Percentiles rank a stretch among this genome's conserved stretches.
These are phyloP conservation scores for Eimeria necatrix DNA, from an alignment of 169 alveolate species.

Conservation along the genomic window DNA sequence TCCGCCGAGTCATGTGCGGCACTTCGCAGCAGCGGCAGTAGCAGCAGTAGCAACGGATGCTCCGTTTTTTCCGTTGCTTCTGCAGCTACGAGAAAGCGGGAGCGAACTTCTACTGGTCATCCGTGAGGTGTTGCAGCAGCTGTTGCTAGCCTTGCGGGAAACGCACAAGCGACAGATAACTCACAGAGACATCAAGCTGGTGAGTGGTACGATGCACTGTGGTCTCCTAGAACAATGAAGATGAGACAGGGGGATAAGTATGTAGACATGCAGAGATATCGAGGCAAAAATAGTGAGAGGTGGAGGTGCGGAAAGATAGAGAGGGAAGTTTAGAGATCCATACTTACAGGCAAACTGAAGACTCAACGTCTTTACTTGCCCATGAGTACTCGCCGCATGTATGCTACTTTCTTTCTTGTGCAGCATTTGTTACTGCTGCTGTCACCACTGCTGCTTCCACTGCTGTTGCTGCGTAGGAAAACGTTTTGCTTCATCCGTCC, in stretches of 20 bases:
- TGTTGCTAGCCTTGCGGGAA: background rate
- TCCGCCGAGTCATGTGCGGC: conserved; percentile 19
- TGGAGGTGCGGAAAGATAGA: background rate
- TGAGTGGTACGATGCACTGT: too few species aligned
- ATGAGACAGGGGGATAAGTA: background rate
- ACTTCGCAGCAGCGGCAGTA: background rate
- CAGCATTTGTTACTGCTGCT: background rate
- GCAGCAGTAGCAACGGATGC: conserved; percentile 33
- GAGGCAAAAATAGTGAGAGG: background rate
- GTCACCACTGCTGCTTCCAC: too few species aligned
- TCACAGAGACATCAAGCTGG: conserved; percentile 62
- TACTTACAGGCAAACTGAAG: too few species aligned
- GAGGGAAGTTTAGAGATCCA: too few species aligned
- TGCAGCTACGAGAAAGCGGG: conserved; percentile 26
- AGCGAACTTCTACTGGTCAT: conserved; percentile 25
- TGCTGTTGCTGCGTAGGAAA: conserved; percentile 29
- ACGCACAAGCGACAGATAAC: conserved; percentile 32
- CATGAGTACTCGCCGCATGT: too few species aligned
- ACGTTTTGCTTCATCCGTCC: conserved; percentile 18
- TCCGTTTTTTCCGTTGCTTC: background rate
- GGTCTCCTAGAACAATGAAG: background rate
- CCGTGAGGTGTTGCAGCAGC: conserved; percentile 47
- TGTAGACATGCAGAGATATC: background rate
- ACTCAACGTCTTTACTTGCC: too few species aligned
- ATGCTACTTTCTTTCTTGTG: background rate